Percentiles rank a stretch among this genome's conserved stretches.
phyloP scores from a whole-genome alignment of 176 grass and related monocot species.

The Saccharum spontaneum region DNA sequence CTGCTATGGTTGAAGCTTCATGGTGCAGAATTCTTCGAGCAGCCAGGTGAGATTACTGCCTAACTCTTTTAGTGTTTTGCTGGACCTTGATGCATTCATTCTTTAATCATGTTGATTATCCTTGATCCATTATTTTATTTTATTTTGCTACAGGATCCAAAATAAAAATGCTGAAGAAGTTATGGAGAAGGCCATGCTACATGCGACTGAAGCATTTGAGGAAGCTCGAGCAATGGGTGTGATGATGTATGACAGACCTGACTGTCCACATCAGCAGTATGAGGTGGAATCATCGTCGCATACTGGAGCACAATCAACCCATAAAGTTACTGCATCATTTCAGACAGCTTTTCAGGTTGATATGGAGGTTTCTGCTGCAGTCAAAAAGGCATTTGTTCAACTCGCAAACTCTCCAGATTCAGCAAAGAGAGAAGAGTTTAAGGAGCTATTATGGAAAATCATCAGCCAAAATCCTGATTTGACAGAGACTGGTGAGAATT shows the following conservation, averaged over 20 bases:
- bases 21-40: conserved; percentile 95
- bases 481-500: conserved; percentile 37
- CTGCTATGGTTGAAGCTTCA: conserved; percentile 89
- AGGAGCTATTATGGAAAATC: conserved; percentile 71
- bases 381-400: conserved; percentile 76
- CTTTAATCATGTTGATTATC: neutral
- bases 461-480: conserved; percentile 86
- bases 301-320: conserved; percentile 61
- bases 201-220: conserved; percentile 76
- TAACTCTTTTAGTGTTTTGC: neutral
- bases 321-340: conserved; percentile 80
- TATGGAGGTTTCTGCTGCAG: conserved; percentile 78
- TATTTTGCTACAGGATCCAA: conserved; percentile 58
- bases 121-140: neutral
- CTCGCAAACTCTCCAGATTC: conserved; percentile 57
- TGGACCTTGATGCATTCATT: neutral
- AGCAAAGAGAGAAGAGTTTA: conserved; percentile 70
- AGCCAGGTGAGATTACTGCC: conserved; percentile 63
- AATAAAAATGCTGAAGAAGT: conserved; percentile 54
- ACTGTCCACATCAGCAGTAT: conserved; percentile 57
- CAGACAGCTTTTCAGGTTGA: conserved; percentile 94
- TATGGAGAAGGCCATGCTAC: conserved; percentile 61
- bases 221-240: conserved; percentile 77
- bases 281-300: conserved; percentile 59
- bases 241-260: conserved; percentile 95